Conservation (phyloP, 805 yeast genomes). For the Candida sakaeoensis region DNA sequence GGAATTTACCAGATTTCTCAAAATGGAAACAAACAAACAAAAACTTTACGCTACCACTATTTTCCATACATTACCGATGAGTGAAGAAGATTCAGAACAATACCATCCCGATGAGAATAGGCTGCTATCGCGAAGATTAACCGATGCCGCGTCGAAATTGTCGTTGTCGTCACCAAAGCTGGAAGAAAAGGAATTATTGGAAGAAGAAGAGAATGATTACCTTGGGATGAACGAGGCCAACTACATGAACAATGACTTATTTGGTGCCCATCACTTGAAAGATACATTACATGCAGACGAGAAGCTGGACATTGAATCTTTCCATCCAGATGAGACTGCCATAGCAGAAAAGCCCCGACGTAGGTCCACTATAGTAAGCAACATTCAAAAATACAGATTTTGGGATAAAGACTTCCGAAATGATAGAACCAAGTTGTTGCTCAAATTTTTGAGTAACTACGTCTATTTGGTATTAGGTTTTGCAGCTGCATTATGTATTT, state of each 20-base stretch:
- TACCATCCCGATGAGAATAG: neutral
- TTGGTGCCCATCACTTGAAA: conserved; percentile 12
- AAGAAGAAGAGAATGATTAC: conserved; percentile 8
- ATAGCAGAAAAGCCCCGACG: conserved; percentile 1
- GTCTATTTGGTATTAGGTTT: conserved; percentile 20
- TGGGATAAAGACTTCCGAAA: conserved; percentile 28
- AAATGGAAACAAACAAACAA: no score
- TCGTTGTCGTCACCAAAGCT: neutral
- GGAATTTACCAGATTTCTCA: no score
- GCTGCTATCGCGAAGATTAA: conserved; percentile 13
- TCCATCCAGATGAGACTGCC: neutral
- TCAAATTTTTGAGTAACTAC: conserved; percentile 24
- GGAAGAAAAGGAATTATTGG: neutral
- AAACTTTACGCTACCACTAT: conserved; percentile 4
- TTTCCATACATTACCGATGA: neutral
- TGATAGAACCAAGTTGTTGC: conserved; percentile 18
- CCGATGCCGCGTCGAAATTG: conserved; percentile 14
- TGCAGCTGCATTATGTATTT: conserved; percentile 22
- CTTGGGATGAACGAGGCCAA: conserved; percentile 6
- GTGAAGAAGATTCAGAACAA: neutral
- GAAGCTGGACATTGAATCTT: conserved; percentile 3
- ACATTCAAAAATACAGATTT: conserved; percentile 22
- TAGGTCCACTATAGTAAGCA: conserved; percentile 16
- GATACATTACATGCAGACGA: conserved; percentile 4
- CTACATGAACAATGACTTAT: conserved; percentile 11